phyloP scores from a whole-genome alignment of 2,329 filamentous ascomycete species.

The Colletotrichum destructivum region DNA sequence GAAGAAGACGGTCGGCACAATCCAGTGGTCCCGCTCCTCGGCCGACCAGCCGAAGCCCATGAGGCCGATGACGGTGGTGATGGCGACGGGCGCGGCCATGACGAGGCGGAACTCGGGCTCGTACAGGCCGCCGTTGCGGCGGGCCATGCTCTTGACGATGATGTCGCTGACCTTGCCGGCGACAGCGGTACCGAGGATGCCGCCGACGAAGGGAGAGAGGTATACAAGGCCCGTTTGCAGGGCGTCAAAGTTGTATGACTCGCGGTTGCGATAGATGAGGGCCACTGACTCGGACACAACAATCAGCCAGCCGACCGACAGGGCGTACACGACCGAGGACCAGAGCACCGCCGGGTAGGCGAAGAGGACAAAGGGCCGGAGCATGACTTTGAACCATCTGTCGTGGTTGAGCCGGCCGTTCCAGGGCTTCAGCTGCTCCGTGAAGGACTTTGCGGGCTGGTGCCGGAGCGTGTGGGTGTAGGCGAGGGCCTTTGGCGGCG shows the following conservation, averaged over 20 bases:
- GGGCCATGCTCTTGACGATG: slow-evolving; percentile 85
- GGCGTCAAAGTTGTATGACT: slow-evolving; percentile 84
- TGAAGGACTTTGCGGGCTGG: slow-evolving; percentile 78
- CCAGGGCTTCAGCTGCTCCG: slow-evolving; percentile 81
- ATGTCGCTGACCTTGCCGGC: slow-evolving; percentile 90
- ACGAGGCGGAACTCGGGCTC: slow-evolving; percentile 94
- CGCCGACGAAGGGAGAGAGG: slow-evolving; percentile 90
- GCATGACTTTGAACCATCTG: slow-evolving; percentile 82
- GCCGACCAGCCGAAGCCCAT: slow-evolving; percentile 99
- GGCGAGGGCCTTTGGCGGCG: slow-evolving; percentile 50
- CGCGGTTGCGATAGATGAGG: slow-evolving; percentile 79
- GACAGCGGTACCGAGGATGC: slow-evolving; percentile 90
- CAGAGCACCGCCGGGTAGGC: slow-evolving; percentile 91
- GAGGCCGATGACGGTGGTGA: slow-evolving; percentile 86
- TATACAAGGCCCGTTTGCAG: slow-evolving; percentile 90
- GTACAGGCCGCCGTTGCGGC: slow-evolving; percentile 92
- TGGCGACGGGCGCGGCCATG: slow-evolving; percentile 85
- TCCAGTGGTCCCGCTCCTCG: slow-evolving; percentile 82
- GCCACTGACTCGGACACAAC: slow-evolving; percentile 92
- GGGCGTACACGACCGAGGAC: slow-evolving; percentile 87
- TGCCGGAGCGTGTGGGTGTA: slow-evolving; percentile 82
- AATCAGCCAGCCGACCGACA: slow-evolving; percentile 95
- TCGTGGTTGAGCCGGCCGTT: slow-evolving; percentile 85
- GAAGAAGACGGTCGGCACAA: slow-evolving; percentile 94
- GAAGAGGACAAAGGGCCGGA: slow-evolving; percentile 88